A percentile compares a stretch with the other conserved stretches of the same genome.
Evolutionary conservation across 805 yeast species (phyloP).

Genomic region (Priceomyces fermenticarens): DNA sequence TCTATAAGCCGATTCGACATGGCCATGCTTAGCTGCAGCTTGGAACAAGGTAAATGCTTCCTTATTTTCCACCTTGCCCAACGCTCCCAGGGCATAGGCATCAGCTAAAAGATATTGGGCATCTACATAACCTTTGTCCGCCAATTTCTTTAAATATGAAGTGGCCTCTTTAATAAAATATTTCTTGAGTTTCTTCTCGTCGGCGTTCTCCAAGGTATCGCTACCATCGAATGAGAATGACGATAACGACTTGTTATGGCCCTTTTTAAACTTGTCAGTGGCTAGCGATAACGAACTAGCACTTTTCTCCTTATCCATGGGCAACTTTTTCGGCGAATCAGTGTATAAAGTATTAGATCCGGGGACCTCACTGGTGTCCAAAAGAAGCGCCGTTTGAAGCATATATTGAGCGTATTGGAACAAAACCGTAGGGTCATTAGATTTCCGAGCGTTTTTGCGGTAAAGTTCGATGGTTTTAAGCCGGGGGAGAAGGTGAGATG

Average conservation of each 20-base stretch:
- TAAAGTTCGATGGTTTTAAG: constrained; percentile 84
- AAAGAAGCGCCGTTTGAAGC: constrained; percentile 76
- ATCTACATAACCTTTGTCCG: constrained; percentile 79
- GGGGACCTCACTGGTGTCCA: constrained; percentile 28
- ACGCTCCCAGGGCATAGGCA: constrained; percentile 78
- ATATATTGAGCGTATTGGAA: constrained; percentile 90
- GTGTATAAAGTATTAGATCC: constrained; percentile 1
- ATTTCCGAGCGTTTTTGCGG: constrained; percentile 77
- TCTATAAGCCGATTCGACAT: constrained; percentile 86
- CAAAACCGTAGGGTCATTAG: constrained; percentile 81
- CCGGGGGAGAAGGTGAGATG: constrained; percentile 60
- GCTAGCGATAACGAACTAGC: constrained; percentile 5
- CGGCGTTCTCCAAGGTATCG: constrained; percentile 12
- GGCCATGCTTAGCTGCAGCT: constrained; percentile 91
- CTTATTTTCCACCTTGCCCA: constrained; percentile 74
- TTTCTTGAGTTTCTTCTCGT: constrained; percentile 37
- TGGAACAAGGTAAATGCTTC: constrained; percentile 78
- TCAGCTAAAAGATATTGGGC: constrained; percentile 94
- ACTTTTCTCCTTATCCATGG: constrained; percentile 3
- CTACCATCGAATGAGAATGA: constrained; percentile 15
- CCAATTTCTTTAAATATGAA: constrained; percentile 61
- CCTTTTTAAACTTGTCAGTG: constrained; percentile 6
- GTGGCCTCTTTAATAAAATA: constrained; percentile 76
- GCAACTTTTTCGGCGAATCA: constrained; percentile 15
- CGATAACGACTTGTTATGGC: constrained; percentile 22